phyloP scores from a whole-genome alignment of 2,329 filamentous ascomycete genomes.

The Onygena corvina region DNA sequence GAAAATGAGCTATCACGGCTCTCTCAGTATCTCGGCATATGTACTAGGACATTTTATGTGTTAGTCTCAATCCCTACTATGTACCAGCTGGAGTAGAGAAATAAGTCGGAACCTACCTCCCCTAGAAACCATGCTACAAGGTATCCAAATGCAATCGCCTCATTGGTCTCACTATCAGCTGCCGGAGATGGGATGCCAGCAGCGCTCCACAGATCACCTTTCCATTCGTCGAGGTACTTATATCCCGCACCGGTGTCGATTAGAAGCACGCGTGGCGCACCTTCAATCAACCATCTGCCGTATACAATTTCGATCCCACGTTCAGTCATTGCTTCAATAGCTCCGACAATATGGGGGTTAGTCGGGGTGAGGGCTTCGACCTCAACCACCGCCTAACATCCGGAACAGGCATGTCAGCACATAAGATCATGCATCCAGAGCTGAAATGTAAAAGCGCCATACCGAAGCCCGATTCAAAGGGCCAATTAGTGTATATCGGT shows the following conservation, averaged over 20 bases:
- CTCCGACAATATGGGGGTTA: conserved; percentile 63
- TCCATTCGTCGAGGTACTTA: conserved; percentile 88
- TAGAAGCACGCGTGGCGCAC: conserved; percentile 80
- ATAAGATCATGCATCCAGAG: conserved; percentile 7
- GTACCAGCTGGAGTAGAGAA: not conserved
- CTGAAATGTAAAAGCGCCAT: conserved; percentile 18
- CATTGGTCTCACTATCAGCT: conserved; percentile 88
- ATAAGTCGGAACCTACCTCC: conserved; percentile 51
- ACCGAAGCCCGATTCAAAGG: conserved; percentile 86
- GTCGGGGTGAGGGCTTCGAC: conserved; percentile 85
- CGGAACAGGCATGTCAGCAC: conserved; percentile 9
- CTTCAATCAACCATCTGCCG: conserved; percentile 94
- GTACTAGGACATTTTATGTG: conserved; percentile 48
- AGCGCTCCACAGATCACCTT: conserved; percentile 84
- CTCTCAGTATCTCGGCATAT: conserved; percentile 83
- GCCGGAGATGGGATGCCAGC: conserved; percentile 89
- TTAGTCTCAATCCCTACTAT: not conserved
- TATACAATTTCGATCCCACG: conserved; percentile 80
- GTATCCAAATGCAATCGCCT: conserved; percentile 95
- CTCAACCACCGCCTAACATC: conserved; percentile 80
- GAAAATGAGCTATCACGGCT: conserved; percentile 94
- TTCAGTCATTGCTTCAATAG: conserved; percentile 85
- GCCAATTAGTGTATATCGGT: conserved; percentile 88
- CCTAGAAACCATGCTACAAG: conserved; percentile 95
- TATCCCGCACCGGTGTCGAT: conserved; percentile 94